Evolutionary conservation across 108 stramenopile species (phyloP), one percentile per base, ranked within the genome.

Genomic region (Licmophora abbreviata): DNA sequence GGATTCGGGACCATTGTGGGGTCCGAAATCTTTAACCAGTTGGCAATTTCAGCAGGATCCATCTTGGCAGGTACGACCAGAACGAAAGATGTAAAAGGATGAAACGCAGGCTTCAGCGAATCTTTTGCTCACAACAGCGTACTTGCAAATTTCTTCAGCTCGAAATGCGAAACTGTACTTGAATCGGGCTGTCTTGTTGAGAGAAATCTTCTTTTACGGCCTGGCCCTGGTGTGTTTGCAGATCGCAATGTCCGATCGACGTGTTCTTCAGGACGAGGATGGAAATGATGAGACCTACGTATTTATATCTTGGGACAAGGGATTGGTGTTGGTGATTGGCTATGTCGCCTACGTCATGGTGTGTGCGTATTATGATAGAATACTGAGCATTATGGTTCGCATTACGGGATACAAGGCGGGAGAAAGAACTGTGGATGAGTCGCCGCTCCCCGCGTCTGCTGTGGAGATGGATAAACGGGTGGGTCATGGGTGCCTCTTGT

Each of bases 1-100:
- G 92, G 92, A 17, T 58, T 89, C 37, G 92, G 87, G 15, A 58
- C 30, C 30, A 32, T 71, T 58, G 63, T 71, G 2, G 70, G 70
- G 2, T 71, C 70, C 2, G 80, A 88, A 46, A 83, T 94, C 41
- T 90, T 90, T 57, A 94, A 94, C 48, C 85, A 88, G 33, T 56
- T 94, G 14, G 63, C 83, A 11, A 89, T 89, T 57, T 73, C 81
- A 47, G 84, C 88, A 0, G 81, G 82, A 40, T 64, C 81, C 9
- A 81, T 87, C 0, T 81, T 61, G 40, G 73, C 79, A n/a, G n/a
- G n/a, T n/a, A n/a, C n/a, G n/a, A n/a, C n/a, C n/a, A n/a, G n/a
- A n/a, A n/a, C 2, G n/a, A n/a, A n/a, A n/a, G n/a, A n/a, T n/a
- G n/a, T 61, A 56, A 54, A 65, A 56, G 46, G 38, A 27, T 38